Base-by-base conservation (phyloP, 176 grass and related monocot species). In the Carex parvula region DNA sequence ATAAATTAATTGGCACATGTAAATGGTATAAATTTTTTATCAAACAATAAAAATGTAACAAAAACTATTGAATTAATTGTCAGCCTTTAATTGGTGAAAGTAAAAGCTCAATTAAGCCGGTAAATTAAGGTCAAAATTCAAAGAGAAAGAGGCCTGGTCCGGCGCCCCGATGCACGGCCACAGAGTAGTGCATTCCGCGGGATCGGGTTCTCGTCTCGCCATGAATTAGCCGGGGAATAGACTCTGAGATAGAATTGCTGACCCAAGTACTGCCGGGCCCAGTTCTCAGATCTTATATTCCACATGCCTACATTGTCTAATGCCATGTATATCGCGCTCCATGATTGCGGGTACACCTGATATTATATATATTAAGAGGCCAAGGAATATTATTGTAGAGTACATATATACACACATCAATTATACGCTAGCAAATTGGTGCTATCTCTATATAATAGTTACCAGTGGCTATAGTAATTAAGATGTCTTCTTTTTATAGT, bases 241-340 rank as follows among this genome's bases (percentile, higher is more conserved):
- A 98, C 95, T 6, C 92, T 87, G 32, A 98, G 95, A 77, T 98
- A 98, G 86, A 98, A 94, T 67, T 98, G 92, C 68, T 98, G 95
- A 8, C 95, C 95, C 6, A 98, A 86, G 84, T 98, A 98, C 69
- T 94, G 92, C 29, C 92, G 79, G 55, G 82, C 95, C 92, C 95
- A 98, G 83, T 88, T 94, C 87, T 98, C 95, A 1, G 95, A 98
- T 75, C 95, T 71, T 71, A 98, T 71, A 79, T 98, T 98, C 95
- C 95, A 98, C 92, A 98, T 91, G 41, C 95, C 95, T 84, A 98
- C 92, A 70, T 98, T 98, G 74, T 98, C 95, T 74, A 98, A 59
- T 20, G 95, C 88, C 91, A 98, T 98, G 90, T 98, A 98, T 78
- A 98, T 91, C 15, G 91, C 89, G 20, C 87, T 90, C 95, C 95